These are phyloP conservation scores for Verticillium isaacii DNA, from an alignment of 2,329 filamentous ascomycete genomes.

Conservation along the genomic window DNA sequence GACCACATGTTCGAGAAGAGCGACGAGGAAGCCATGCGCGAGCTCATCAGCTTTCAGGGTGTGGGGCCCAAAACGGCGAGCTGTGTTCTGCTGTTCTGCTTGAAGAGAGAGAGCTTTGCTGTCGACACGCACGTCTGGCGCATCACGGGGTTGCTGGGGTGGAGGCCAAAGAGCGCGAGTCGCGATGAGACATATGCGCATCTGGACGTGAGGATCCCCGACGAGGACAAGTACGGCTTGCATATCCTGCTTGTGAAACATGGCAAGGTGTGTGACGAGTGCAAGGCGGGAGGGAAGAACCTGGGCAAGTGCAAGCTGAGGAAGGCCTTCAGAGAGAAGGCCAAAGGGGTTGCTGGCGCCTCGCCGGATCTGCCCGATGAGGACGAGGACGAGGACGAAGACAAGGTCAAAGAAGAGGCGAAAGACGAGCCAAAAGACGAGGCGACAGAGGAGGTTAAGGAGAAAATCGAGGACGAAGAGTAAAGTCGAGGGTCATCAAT, in stretches of 20 bases:
- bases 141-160: conserved; percentile 42
- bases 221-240: conserved; percentile 43
- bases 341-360: conserved; percentile 21
- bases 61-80: conserved; percentile 51
- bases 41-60: conserved; percentile 44
- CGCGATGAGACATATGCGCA: conserved; percentile 45
- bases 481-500: not conserved
- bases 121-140: conserved; percentile 51
- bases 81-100: conserved; percentile 48
- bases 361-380: not conserved
- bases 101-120: conserved; percentile 41
- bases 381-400: not conserved
- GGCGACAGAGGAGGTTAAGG: not conserved
- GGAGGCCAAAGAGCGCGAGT: conserved; percentile 34
- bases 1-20: conserved; percentile 40
- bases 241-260: conserved; percentile 45
- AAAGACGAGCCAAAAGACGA: not conserved
- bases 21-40: conserved; percentile 43
- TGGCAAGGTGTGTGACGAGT: conserved; percentile 39
- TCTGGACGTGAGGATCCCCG: conserved; percentile 41
- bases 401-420: not conserved
- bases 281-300: conserved; percentile 36
- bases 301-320: conserved; percentile 34
- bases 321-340: conserved; percentile 28
- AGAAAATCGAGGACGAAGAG: not conserved